These are phyloP conservation scores for Adansonia grandidieri DNA, from an alignment of 441 rosid species.

Conservation along the genomic window DNA sequence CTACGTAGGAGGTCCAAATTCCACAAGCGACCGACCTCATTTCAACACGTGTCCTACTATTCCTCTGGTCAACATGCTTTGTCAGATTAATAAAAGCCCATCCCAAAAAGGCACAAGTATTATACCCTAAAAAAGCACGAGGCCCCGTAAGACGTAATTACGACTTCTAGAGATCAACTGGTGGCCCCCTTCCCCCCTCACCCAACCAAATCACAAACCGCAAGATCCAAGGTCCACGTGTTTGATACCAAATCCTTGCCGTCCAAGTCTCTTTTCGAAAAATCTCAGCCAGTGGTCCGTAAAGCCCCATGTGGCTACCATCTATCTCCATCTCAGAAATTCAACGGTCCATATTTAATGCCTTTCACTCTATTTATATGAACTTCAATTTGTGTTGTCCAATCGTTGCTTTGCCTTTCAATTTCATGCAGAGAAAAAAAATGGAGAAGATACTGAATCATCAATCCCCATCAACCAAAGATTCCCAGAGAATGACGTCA, in stretches of 20 bases:
- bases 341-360: slow-evolving; percentile 31
- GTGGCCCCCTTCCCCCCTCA: slow-evolving; percentile 33
- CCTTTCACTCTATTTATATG: slow-evolving; percentile 9
- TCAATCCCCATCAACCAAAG: slow-evolving; percentile 5
- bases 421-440: slow-evolving; percentile 15
- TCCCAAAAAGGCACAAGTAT: no score
- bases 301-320: slow-evolving; percentile 43
- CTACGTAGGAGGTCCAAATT: slow-evolving; percentile 26
- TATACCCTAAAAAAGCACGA: slow-evolving; percentile 18
- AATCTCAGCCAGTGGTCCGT: slow-evolving; percentile 32
- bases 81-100: slow-evolving; percentile 20
- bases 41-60: slow-evolving; percentile 37
- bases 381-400: not conserved
- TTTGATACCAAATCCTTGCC: slow-evolving; percentile 11
- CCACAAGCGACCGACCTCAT: slow-evolving; percentile 4
- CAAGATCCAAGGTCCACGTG: slow-evolving; percentile 42
- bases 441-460: not conserved
- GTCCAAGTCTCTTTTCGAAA: slow-evolving; percentile 45
- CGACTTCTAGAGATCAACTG: slow-evolving; percentile 31
- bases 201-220: slow-evolving; percentile 33
- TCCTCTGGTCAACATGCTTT: slow-evolving; percentile 22
- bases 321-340: slow-evolving; percentile 22
- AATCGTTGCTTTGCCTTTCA: not conserved
- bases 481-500: slow-evolving; percentile 17
- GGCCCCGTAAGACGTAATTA: slow-evolving; percentile 46